Base-by-base conservation (phyloP, 2,329 filamentous ascomycete species). In the Emergomyces pasteurianus region DNA sequence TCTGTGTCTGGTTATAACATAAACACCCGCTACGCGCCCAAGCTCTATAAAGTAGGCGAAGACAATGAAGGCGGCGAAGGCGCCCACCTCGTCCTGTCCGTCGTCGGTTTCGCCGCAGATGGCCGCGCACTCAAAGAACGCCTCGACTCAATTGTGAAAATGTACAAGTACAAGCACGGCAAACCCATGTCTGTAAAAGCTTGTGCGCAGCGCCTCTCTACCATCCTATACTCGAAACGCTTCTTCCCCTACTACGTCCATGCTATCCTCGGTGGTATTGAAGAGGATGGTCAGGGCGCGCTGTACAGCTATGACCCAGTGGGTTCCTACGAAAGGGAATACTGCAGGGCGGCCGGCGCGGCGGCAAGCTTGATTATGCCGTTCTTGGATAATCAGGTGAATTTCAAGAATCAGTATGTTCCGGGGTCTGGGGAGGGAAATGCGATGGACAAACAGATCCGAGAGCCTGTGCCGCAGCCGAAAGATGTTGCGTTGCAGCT, bases 231-330 rank as follows among this genome's bases (percentile, higher is more conserved):
- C 81, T 83, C 86, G 76, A 97, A 97, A 81, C 90, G 94, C 56
- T 99, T 99, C 81, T 99, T 99, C 81, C 94, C 94, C 26, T 99
- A 96, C 84, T 99, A 99, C 77, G 90, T 95, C 62, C 86, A 92
- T 70, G 92, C 92, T 38, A 97, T 99, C 74, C 81, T 99, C 54
- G 94, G 89, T 54, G 94, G 94, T 23, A 78, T 99, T 64, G 95
- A 99, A 70, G 94, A 97, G 78, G 86, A 97, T 64, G 94, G 94
- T 68, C 89, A 86, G 75, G 95, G 94, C 62, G 92, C 92, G 59
- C 82, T 99, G 63, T 99, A 96, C 82, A 94, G 89, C 65, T 99
- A 99, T 79, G 94, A 99, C 73, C 94, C 94, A 0, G 94, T 99
- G 49, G 94, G 94, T 68, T 95, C 90, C 74, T 99, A 97, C 78